Evolutionary conservation across 1,284 basidiomycete genomes (phyloP).

Genomic region (Cutaneotrichosporon sp.): DNA sequence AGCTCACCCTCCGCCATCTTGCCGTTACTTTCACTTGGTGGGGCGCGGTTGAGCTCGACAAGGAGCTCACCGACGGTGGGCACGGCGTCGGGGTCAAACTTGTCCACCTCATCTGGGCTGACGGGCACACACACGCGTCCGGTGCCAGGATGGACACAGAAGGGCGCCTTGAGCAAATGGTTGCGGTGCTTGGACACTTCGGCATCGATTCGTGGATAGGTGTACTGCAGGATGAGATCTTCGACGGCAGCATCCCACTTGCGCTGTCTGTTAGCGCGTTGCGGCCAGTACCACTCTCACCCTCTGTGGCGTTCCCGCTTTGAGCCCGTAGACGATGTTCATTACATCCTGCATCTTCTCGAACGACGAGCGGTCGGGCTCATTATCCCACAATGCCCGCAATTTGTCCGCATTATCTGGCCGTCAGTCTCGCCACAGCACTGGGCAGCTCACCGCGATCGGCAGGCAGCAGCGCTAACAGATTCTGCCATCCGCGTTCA

Average conservation of each 20-base stretch:
- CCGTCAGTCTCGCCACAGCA: neutral
- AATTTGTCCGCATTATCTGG: slow-evolving; percentile 53
- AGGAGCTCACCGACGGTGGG: slow-evolving; percentile 83
- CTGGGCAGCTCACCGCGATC: slow-evolving; percentile 51
- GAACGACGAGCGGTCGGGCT: slow-evolving; percentile 57
- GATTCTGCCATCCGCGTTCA: slow-evolving; percentile 65
- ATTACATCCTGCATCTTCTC: slow-evolving; percentile 68
- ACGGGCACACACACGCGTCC: slow-evolving; percentile 87
- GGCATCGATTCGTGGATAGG: slow-evolving; percentile 91
- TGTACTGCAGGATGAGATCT: slow-evolving; percentile 89
- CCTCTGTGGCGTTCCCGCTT: neutral
- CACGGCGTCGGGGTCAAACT: slow-evolving; percentile 78
- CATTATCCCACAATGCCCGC: slow-evolving; percentile 59
- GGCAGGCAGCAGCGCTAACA: slow-evolving; percentile 68
- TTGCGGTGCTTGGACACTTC: slow-evolving; percentile 97
- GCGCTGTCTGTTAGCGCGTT: slow-evolving; percentile 20
- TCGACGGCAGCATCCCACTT: slow-evolving; percentile 57
- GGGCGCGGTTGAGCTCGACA: slow-evolving; percentile 58
- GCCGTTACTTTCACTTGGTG: neutral
- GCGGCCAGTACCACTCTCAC: neutral
- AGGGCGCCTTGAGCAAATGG: slow-evolving; percentile 95
- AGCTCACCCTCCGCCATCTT: slow-evolving; percentile 14
- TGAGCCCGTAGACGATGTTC: neutral
- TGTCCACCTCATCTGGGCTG: slow-evolving; percentile 68
- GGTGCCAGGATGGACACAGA: slow-evolving; percentile 94